Conservation (phyloP, 2,329 filamentous ascomycete species). For the Thermoascus crustaceus region DNA sequence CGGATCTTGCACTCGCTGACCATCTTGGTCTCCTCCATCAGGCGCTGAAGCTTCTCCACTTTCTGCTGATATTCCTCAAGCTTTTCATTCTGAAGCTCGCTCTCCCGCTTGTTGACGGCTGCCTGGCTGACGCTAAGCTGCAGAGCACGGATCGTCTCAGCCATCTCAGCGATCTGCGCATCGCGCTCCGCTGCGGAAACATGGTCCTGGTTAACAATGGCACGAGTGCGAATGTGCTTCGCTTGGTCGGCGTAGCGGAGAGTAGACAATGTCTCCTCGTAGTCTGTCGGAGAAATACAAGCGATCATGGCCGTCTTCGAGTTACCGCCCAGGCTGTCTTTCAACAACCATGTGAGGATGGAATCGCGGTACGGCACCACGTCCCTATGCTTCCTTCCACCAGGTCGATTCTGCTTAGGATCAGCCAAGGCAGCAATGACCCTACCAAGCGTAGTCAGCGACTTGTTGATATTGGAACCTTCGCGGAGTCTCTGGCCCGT, state of each 20-base stretch:
- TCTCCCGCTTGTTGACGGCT: constrained; percentile 63
- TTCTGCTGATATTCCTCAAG: constrained; percentile 92
- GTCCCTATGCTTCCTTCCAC: constrained; percentile 56
- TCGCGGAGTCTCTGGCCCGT: constrained; percentile 85
- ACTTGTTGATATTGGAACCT: constrained; percentile 98
- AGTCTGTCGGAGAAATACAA: constrained; percentile 89
- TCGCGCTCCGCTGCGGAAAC: constrained; percentile 88
- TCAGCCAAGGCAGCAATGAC: constrained; percentile 88
- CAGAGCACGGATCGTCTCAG: constrained; percentile 80
- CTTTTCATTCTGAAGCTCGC: constrained; percentile 68
- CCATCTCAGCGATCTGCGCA: constrained; percentile 88
- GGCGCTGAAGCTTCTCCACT: constrained; percentile 79
- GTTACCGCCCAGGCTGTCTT: constrained; percentile 92
- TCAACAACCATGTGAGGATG: constrained; percentile 74
- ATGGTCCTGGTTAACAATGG: constrained; percentile 91
- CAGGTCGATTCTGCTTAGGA: constrained; percentile 52
- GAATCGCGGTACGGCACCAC: constrained; percentile 92
- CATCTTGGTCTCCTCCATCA: constrained; percentile 90
- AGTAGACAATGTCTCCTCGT: constrained; percentile 93
- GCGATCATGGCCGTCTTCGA: constrained; percentile 99
- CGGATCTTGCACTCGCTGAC: constrained; percentile 92
- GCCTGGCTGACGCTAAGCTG: constrained; percentile 64
- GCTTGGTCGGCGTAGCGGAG: constrained; percentile 96
- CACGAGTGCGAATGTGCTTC: constrained; percentile 90
- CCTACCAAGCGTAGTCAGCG: constrained; percentile 84